Conservation (phyloP, 2,329 filamentous ascomycete genomes). For the Sarocladiaceae sp. region DNA sequence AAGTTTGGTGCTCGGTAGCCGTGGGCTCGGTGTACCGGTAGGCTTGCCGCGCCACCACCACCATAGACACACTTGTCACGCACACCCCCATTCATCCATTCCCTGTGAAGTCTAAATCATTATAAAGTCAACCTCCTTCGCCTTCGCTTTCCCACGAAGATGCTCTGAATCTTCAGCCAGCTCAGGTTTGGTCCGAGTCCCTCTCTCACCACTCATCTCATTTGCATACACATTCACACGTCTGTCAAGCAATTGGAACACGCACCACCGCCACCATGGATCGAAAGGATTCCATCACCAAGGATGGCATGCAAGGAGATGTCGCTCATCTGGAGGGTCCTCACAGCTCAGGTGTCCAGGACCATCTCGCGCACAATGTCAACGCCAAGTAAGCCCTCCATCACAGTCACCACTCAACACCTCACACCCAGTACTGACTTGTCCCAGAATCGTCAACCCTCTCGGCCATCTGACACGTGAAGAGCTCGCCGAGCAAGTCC, state of each 20-base stretch:
- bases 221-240: no score
- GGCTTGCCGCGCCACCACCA: no score
- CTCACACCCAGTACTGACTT: no score
- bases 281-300: constrained; percentile 1
- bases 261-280: background rate
- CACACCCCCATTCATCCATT: background rate
- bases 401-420: background rate
- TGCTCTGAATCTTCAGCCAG: background rate
- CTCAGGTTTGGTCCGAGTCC: no score
- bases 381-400: constrained; percentile 22
- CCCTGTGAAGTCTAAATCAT: background rate
- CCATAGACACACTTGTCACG: no score
- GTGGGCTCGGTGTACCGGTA: background rate
- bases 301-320: background rate
- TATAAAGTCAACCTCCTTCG: background rate
- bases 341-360: background rate
- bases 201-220: no score
- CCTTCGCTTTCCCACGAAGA: background rate
- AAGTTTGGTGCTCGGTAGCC: background rate
- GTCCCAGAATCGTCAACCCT: constrained; percentile 22
- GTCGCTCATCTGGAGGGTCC: background rate
- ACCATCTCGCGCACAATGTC: constrained; percentile 24
- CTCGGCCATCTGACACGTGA: constrained; percentile 19
- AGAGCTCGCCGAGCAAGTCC: constrained; percentile 18
- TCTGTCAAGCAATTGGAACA: no score